A percentile compares a stretch with the other conserved stretches of the same genome.
phyloP scores from a whole-genome alignment of 495 filamentous ascomycete genomes.

The Penicillium odoratum region DNA sequence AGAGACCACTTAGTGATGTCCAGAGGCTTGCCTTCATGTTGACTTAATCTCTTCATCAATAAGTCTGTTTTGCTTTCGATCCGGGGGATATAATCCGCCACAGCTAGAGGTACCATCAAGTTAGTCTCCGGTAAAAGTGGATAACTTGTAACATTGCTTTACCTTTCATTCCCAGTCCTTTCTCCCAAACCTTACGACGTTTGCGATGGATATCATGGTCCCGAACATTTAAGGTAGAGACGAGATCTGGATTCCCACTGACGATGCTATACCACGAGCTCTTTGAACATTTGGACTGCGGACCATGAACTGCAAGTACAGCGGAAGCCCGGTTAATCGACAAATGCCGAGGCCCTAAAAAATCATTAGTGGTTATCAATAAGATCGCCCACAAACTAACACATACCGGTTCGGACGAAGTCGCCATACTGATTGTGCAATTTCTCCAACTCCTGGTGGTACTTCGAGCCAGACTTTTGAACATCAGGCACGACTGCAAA shows the following conservation, averaged over 20 bases:
- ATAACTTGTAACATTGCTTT: not conserved
- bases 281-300: not conserved
- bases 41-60: not conserved
- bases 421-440: not conserved
- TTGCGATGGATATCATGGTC: constrained; percentile 30
- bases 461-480: constrained; percentile 29
- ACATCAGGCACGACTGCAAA: constrained; percentile 35
- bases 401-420: constrained; percentile 1
- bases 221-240: constrained; percentile 32
- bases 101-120: not conserved
- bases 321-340: not conserved
- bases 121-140: not conserved
- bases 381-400: not conserved
- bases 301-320: not conserved
- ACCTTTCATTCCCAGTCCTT: constrained; percentile 1
- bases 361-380: not conserved
- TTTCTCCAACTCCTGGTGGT: constrained; percentile 31
- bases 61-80: not conserved
- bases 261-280: not conserved
- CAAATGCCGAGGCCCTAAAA: constrained; percentile 29
- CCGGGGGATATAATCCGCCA: constrained; percentile 4
- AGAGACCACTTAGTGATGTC: not conserved
- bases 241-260: constrained; percentile 1
- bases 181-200: constrained; percentile 27
- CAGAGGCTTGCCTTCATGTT: not conserved